These are phyloP conservation scores for Micractinium conductrix DNA, from an alignment of 139 green algal genomes.

Conservation along the genomic window DNA sequence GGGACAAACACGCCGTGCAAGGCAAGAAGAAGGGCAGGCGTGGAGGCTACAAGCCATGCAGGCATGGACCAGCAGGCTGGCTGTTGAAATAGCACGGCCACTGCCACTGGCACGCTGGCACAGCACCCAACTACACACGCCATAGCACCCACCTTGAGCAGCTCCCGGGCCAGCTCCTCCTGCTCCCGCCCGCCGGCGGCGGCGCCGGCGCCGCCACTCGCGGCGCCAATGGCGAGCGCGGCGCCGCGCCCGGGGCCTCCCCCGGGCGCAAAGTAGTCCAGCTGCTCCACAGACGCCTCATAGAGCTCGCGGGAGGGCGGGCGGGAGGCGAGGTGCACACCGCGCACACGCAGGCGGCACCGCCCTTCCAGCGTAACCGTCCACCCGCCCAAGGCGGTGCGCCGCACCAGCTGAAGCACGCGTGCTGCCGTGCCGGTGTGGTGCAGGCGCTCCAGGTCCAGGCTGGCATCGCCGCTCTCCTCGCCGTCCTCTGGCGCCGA, in stretches of 20 bases:
- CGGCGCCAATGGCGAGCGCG: not conserved
- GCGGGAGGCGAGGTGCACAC: slow-evolving; percentile 12
- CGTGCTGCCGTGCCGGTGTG: slow-evolving; percentile 38
- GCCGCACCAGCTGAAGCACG: slow-evolving; percentile 34
- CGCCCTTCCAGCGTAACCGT: slow-evolving; percentile 35
- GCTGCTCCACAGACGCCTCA: slow-evolving; percentile 31
- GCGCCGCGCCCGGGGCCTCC: not conserved
- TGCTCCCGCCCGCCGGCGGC: slow-evolving; percentile 3
- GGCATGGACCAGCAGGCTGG: too few relatives aligned
- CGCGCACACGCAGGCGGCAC: slow-evolving; percentile 27
- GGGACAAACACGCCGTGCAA: too few relatives aligned
- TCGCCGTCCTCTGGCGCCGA: too few relatives aligned
- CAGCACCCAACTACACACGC: not conserved
- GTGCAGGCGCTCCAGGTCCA: slow-evolving; percentile 33
- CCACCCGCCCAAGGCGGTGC: slow-evolving; percentile 17
- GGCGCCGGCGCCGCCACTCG: not conserved
- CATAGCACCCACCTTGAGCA: slow-evolving; percentile 23
- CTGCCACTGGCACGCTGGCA: not conserved
- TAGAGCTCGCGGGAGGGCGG: not conserved
- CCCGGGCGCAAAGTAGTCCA: slow-evolving; percentile 29
- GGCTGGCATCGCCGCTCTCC: too few relatives aligned
- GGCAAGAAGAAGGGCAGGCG: too few relatives aligned
- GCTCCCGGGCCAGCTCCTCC: slow-evolving; percentile 27
- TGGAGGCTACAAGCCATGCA: too few relatives aligned
- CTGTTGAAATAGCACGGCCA: too few relatives aligned